These are phyloP conservation scores for Leccinum broughii DNA, from an alignment of 768 basidiomycete species.

Conservation along the genomic window DNA sequence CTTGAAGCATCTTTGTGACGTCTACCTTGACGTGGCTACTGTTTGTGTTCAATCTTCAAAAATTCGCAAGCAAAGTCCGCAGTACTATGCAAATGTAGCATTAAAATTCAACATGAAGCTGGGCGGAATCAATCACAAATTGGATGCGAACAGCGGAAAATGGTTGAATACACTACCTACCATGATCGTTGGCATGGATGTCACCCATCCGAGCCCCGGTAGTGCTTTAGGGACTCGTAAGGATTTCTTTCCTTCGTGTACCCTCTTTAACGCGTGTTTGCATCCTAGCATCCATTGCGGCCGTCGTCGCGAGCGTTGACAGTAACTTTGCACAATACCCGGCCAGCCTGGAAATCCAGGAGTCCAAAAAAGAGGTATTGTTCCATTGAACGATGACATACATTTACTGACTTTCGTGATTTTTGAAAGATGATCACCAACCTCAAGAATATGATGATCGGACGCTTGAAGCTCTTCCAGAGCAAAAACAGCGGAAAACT, in stretches of 20 bases:
- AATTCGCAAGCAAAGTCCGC: slow-evolving; percentile 61
- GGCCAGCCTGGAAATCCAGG: slow-evolving; percentile 48
- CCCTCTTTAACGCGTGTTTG: background rate
- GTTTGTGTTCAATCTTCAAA: slow-evolving; percentile 75
- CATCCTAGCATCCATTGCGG: slow-evolving; percentile 46
- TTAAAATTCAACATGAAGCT: slow-evolving; percentile 57
- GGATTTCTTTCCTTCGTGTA: slow-evolving; percentile 1
- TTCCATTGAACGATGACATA: background rate
- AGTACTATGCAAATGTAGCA: slow-evolving; percentile 57
- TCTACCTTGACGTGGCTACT: slow-evolving; percentile 51
- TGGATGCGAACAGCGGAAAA: slow-evolving; percentile 38
- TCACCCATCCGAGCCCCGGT: slow-evolving; percentile 79
- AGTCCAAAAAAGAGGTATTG: slow-evolving; percentile 67
- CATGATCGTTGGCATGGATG: slow-evolving; percentile 61
- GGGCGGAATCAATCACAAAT: slow-evolving; percentile 51
- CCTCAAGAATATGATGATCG: slow-evolving; percentile 49
- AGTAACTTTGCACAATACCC: slow-evolving; percentile 49
- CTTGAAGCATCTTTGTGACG: slow-evolving; percentile 53
- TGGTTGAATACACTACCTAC: slow-evolving; percentile 45
- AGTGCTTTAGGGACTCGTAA: slow-evolving; percentile 53
- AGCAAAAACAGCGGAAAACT: slow-evolving; percentile 36
- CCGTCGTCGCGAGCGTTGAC: slow-evolving; percentile 53
- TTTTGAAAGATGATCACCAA: slow-evolving; percentile 47
- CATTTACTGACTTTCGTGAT: background rate
- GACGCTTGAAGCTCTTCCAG: slow-evolving; percentile 43